A percentile compares a stretch with the other conserved stretches of the same genome.
Conservation (phyloP, 1,284 basidiomycete genomes). For the Athelia psychrophila region DNA sequence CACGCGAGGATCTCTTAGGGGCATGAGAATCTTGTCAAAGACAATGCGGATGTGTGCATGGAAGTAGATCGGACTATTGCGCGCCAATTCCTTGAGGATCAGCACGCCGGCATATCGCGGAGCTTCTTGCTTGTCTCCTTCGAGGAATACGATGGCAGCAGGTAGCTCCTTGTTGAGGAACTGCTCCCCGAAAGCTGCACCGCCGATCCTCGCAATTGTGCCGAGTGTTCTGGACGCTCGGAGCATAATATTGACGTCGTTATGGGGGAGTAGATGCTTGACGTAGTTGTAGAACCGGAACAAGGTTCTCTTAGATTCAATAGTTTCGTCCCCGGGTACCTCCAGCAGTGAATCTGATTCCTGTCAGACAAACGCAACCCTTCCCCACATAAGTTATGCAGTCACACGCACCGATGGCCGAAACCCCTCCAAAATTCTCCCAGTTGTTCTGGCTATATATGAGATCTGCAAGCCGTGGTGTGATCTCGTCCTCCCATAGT, state of each 20-base stretch:
- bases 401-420: slow-evolving; percentile 69
- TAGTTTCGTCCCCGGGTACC: slow-evolving; percentile 70
- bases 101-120: slow-evolving; percentile 84
- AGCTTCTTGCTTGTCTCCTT: slow-evolving; percentile 72
- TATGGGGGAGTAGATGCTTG: slow-evolving; percentile 80
- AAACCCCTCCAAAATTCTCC: slow-evolving; percentile 79
- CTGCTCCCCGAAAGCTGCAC: slow-evolving; percentile 78
- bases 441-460: slow-evolving; percentile 75
- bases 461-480: slow-evolving; percentile 75
- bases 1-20: slow-evolving; percentile 80
- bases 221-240: slow-evolving; percentile 85
- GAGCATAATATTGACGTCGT: slow-evolving; percentile 86
- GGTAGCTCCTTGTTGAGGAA: slow-evolving; percentile 88
- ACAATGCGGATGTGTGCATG: slow-evolving; percentile 84
- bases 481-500: slow-evolving; percentile 82
- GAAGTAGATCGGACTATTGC: slow-evolving; percentile 83
- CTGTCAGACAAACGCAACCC: slow-evolving; percentile 14
- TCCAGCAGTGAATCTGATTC: slow-evolving; percentile 65
- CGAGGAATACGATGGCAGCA: slow-evolving; percentile 76
- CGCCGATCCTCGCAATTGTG: slow-evolving; percentile 78
- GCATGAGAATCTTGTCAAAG: slow-evolving; percentile 89
- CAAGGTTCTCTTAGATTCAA: slow-evolving; percentile 73
- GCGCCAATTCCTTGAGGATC: slow-evolving; percentile 88
- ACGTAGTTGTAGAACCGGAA: slow-evolving; percentile 93
- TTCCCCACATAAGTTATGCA: slow-evolving; percentile 11